phyloP scores from a whole-genome alignment of 768 basidiomycete genomes.

The Melanogaster broomeanus region DNA sequence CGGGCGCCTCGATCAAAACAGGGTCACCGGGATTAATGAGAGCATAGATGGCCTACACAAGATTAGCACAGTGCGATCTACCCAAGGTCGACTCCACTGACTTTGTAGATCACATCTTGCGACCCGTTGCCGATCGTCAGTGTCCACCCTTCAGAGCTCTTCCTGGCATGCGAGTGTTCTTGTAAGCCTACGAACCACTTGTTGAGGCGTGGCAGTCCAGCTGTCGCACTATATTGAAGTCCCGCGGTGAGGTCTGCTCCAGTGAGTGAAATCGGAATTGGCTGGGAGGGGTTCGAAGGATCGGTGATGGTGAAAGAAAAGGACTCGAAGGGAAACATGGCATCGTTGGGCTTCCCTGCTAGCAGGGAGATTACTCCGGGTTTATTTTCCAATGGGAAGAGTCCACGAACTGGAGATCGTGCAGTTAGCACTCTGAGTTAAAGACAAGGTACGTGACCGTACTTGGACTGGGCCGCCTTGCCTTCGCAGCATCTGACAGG shows the following conservation, averaged over 20 bases:
- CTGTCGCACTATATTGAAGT: conserved; percentile 78
- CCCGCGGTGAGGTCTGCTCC: conserved; percentile 61
- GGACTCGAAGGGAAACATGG: conserved; percentile 89
- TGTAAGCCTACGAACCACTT: conserved; percentile 78
- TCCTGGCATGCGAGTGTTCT: conserved; percentile 64
- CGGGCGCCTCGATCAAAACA: conserved; percentile 80
- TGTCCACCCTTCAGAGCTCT: conserved; percentile 66
- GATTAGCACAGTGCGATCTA: conserved; percentile 9
- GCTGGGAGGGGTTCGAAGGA: conserved; percentile 44
- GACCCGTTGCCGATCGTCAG: conserved; percentile 81
- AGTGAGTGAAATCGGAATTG: conserved; percentile 54
- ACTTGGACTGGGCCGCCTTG: conserved; percentile 66
- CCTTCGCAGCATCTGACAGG: conserved; percentile 62
- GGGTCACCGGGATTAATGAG: conserved; percentile 80
- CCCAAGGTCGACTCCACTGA: conserved; percentile 22
- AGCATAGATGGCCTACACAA: conserved; percentile 61
- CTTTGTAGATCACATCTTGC: conserved; percentile 90
- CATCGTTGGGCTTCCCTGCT: conserved; percentile 89
- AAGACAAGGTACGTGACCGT: conserved; percentile 27
- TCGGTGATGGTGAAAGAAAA: conserved; percentile 66
- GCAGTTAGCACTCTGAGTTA: background rate
- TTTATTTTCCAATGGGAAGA: conserved; percentile 76
- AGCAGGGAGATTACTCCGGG: conserved; percentile 82
- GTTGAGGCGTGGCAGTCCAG: conserved; percentile 62
- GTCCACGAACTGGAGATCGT: conserved; percentile 51